Percentiles rank a stretch among this genome's conserved stretches.
These are phyloP conservation scores for Zarea fungicola DNA, from an alignment of 2,329 filamentous ascomycete genomes.

Conservation along the genomic window DNA sequence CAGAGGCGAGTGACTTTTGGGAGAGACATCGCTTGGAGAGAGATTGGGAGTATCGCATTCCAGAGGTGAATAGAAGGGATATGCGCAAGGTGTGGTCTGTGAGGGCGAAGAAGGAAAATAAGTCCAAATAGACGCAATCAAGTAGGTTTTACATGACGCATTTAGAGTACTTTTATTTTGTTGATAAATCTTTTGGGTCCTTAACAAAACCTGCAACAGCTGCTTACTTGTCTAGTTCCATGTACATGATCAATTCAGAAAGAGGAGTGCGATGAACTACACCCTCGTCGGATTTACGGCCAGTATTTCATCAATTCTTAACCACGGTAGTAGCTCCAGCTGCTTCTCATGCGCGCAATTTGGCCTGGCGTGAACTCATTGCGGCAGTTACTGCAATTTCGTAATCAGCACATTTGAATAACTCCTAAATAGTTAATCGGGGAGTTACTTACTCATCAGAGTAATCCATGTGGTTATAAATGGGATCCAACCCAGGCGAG, in stretches of 20 bases:
- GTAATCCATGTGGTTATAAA: slow-evolving; percentile 28
- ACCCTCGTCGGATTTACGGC: not conserved
- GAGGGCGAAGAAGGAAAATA: slow-evolving; percentile 10
- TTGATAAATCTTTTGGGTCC: too few species aligned
- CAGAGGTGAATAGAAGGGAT: slow-evolving; percentile 31
- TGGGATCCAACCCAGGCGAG: slow-evolving; percentile 20
- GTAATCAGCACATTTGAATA: slow-evolving; percentile 17
- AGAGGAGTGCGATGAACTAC: too few species aligned
- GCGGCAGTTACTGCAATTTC: slow-evolving; percentile 30
- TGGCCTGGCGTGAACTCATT: slow-evolving; percentile 37
- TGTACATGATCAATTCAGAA: not conserved
- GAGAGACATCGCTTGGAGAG: slow-evolving; percentile 34
- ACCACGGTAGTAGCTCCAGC: slow-evolving; percentile 31
- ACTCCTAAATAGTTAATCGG: too few species aligned
- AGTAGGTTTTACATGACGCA: not conserved
- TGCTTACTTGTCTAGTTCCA: not conserved
- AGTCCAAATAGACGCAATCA: not conserved
- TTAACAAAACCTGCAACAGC: not conserved
- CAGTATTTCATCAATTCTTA: not conserved
- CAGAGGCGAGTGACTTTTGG: slow-evolving; percentile 38
- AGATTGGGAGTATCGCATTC: slow-evolving; percentile 34
- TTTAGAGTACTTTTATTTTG: not conserved
- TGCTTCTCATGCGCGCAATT: slow-evolving; percentile 32
- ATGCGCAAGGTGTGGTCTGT: slow-evolving; percentile 7
- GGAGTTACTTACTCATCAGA: slow-evolving; percentile 20